Base-by-base conservation (phyloP, 805 yeast species). In the Phaffomyces thermotolerans region DNA sequence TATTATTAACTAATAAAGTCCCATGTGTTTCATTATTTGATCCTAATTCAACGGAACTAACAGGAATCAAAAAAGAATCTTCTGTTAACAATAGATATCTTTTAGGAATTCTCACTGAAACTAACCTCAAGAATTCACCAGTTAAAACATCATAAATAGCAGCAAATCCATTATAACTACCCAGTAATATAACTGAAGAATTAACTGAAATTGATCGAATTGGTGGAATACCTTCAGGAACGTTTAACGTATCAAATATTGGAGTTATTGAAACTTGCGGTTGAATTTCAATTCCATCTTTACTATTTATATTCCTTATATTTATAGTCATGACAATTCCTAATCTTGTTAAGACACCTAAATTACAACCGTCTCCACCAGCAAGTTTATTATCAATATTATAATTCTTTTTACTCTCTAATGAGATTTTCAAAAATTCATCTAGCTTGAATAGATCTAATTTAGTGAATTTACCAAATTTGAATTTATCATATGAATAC, bases 321-420 rank as follows among this genome's bases (percentile, higher is more conserved):
- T 58, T 54, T 39, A 50, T 43, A 1, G 48, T 44, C 8, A 48
- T 10, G 4, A 57, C 52, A 5, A 32, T 24, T 3, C 48, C 54
- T 1, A 23, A 14, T 3, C 29, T 41, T 0, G 54, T 44, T 3
- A 48, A 29, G 2, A 57, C n/a, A 2, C 52, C 60, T 12, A 58
- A 20, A 34, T 57, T 54, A 17, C 54, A 48, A 6, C 61, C 62
- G 46, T 58, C 61, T n/a, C 43, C 42, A 1, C 62, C 62, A 6
- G 59, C 58, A 7, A 56, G 24, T n/a, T 37, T 41, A 7, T 12
- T 7, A 23, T 39, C 41, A 13, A 29, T 25, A 25, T 25, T 25
- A 25, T 25, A 9, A 15, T 15, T 30, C 8, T 17, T 18, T 9
- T 47, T 51, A 2, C 37, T 29, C 35, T 58, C 62, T 13, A 56